Base-by-base conservation (phyloP, 306 rosid genomes). In the Boehmeria nivea region DNA sequence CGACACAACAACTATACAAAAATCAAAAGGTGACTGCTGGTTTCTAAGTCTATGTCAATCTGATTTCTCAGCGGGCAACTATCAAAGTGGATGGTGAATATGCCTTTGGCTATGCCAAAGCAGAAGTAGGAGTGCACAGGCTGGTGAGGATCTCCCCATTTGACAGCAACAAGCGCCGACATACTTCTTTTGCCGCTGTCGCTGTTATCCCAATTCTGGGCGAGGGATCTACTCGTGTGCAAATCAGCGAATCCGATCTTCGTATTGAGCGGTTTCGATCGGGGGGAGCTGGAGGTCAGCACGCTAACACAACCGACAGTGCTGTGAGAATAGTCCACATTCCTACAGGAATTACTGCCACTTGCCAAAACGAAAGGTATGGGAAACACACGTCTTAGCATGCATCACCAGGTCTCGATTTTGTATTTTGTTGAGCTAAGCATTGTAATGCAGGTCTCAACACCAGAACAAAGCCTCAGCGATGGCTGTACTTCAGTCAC, bases 211-310 rank as follows among this genome's bases (percentile, higher is more conserved):
- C 99, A 58, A 91, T 82, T 54, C 55, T 79, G 38, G 93, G 86
- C 12, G 89, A 85, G 57, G 80, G 59, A 58, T 82, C 87, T 60
- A 40, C 85, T 11, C 79, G 48, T 63, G 94, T 91, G 4, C 94
- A 87, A 72, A 87, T 87, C 13, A 91, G 77, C 71, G 99, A 91
- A 65, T 81, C 96, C 31, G 99, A 91, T 81, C 86, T 91, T 58
- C 87, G 95, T 51, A 87, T 91, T 46, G 99, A 87, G 68, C 81
- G 95, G 14, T 91, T 78, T 60, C 95, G 95, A 16, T 64, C 96
- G 28, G 91, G 99, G 34, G 99, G 99, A 38, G 54, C 99, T 57
- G 99, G 99, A 25, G 99, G 99, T 57, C 99, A 91, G 73, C 95
- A 88, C 43, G 95, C 69, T 57, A 87, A 91, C 71, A 85, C 93